phyloP scores from a whole-genome alignment of 2,329 filamentous ascomycete species.

The Hysterium pulicare region DNA sequence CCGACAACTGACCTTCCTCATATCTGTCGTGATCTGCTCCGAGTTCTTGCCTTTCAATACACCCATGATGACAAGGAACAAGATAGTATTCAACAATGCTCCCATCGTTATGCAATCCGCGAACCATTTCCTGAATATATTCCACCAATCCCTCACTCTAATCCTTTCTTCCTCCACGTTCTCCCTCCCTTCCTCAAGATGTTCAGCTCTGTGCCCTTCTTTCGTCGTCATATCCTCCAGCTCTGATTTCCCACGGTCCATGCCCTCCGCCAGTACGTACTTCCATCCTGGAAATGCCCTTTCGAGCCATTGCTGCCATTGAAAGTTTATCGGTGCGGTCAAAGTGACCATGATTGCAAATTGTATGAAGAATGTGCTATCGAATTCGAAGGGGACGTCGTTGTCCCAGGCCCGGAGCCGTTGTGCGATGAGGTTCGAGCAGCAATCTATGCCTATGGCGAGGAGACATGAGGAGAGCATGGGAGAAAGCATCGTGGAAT shows the following conservation, averaged over 20 bases:
- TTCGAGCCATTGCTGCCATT: slow-evolving; percentile 83
- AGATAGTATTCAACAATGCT: slow-evolving; percentile 61
- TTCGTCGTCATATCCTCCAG: slow-evolving; percentile 16
- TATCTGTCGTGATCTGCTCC: slow-evolving; percentile 27
- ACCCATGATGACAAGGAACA: slow-evolving; percentile 62
- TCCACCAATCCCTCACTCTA: slow-evolving; percentile 43
- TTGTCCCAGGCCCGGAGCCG: slow-evolving; percentile 34
- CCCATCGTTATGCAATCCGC: slow-evolving; percentile 66
- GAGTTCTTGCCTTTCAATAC: slow-evolving; percentile 41
- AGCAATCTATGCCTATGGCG: slow-evolving; percentile 34
- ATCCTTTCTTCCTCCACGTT: slow-evolving; percentile 29
- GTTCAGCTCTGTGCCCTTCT: slow-evolving; percentile 26
- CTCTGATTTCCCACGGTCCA: slow-evolving; percentile 3
- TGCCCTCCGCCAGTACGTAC: slow-evolving; percentile 17
- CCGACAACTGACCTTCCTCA: slow-evolving; percentile 37
- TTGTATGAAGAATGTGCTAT: slow-evolving; percentile 35
- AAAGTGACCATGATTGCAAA: slow-evolving; percentile 62
- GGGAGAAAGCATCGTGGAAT: slow-evolving; percentile 33
- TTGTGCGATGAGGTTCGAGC: slow-evolving; percentile 37
- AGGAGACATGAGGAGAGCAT: slow-evolving; percentile 32
- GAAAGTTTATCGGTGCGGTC: slow-evolving; percentile 75
- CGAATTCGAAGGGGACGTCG: slow-evolving; percentile 35
- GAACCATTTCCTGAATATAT: slow-evolving; percentile 64
- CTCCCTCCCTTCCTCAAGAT: slow-evolving; percentile 23
- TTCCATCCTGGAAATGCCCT: slow-evolving; percentile 63